A percentile compares a stretch with the other conserved stretches of the same genome.
Evolutionary conservation across 805 yeast species (phyloP).

Genomic region (Ogataea methylovora): DNA sequence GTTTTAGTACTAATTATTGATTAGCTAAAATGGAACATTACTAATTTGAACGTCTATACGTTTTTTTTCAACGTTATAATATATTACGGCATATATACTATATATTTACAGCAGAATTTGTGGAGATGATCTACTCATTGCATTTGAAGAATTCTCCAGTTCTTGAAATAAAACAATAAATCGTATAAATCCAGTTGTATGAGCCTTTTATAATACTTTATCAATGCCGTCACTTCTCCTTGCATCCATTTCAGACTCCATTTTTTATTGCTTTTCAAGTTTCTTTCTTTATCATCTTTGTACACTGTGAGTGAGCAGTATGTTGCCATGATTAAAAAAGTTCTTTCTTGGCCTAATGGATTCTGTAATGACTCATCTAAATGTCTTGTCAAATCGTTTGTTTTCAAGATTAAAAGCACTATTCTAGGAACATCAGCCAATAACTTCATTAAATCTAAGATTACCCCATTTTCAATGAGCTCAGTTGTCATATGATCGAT

Average conservation of each 20-base stretch:
- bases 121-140: too few species aligned
- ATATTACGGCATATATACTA: too few species aligned
- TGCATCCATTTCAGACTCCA: constrained; percentile 17
- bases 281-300: constrained; percentile 38
- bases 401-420: constrained; percentile 79
- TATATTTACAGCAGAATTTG: too few species aligned
- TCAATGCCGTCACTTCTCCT: constrained; percentile 24
- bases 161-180: constrained; percentile 8
- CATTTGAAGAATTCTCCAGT: too few species aligned
- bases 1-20: too few species aligned
- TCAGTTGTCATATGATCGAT: constrained; percentile 58
- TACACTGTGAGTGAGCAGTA: constrained; percentile 82
- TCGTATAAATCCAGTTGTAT: constrained; percentile 28
- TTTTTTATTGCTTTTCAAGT: constrained; percentile 4
- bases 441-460: constrained; percentile 72
- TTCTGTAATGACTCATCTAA: constrained; percentile 76
- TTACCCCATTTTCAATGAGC: constrained; percentile 51
- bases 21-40: too few species aligned
- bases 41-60: too few species aligned
- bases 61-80: too few species aligned
- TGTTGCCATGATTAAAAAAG: constrained; percentile 81
- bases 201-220: constrained; percentile 23
- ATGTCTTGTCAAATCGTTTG: constrained; percentile 87
- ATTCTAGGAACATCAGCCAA: constrained; percentile 77
- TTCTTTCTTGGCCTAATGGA: constrained; percentile 81